Percentiles rank a stretch among this genome's conserved stretches.
Evolutionary conservation across 2,329 filamentous ascomycete species (phyloP).

Genomic region (Exophiala mesophila): DNA sequence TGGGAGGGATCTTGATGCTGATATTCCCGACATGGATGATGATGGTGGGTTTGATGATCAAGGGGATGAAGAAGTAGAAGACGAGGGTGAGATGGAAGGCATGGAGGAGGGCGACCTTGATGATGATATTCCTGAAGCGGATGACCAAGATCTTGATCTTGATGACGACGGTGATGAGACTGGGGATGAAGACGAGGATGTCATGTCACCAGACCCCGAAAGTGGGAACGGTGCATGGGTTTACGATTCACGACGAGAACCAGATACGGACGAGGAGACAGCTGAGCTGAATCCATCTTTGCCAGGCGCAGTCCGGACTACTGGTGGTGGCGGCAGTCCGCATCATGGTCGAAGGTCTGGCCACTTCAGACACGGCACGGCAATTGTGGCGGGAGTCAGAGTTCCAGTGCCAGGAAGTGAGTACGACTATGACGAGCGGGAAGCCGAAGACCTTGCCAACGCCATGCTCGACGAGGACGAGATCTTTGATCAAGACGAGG

Average conservation of each 20-base stretch:
- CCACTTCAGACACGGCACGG: conserved; percentile 7
- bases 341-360: neutral
- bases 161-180: conserved; percentile 49
- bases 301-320: neutral
- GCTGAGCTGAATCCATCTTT: conserved; percentile 5
- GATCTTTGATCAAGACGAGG: conserved; percentile 28
- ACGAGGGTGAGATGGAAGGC: conserved; percentile 37
- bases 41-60: conserved; percentile 35
- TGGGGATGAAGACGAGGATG: conserved; percentile 47
- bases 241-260: conserved; percentile 25
- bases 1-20: conserved; percentile 43
- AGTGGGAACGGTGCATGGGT: conserved; percentile 26
- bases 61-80: conserved; percentile 37
- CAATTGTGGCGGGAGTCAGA: conserved; percentile 13
- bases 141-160: too few relatives aligned
- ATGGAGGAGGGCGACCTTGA: conserved; percentile 39
- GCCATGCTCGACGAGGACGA: conserved; percentile 29
- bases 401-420: conserved; percentile 15
- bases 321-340: too few relatives aligned
- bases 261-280: conserved; percentile 20
- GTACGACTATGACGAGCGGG: conserved; percentile 52
- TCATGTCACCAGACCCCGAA: conserved; percentile 11
- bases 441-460: conserved; percentile 47
- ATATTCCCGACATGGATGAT: conserved; percentile 41
- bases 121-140: conserved; percentile 42